Evolutionary conservation across 306 rosid species (phyloP).

Genomic region (Psophocarpus tetragonolobus): DNA sequence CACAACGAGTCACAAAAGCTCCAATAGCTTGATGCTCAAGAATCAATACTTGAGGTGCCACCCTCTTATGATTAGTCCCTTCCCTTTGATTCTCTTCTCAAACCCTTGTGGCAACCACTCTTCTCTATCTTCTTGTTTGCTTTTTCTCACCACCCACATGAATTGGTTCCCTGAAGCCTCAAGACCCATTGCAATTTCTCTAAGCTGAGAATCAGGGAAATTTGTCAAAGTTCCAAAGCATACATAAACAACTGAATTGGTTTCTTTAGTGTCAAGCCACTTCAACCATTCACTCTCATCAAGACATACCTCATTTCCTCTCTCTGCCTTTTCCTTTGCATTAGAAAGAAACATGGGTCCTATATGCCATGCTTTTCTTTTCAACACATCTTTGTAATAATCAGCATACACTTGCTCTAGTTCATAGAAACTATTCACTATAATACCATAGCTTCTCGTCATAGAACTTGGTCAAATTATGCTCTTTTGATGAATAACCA

Average conservation of each 20-base stretch:
- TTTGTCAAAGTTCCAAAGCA: slow-evolving; percentile 48
- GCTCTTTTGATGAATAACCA: not conserved
- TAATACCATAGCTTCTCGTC: slow-evolving; percentile 47
- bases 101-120: not conserved
- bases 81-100: not conserved
- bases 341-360: slow-evolving; percentile 55
- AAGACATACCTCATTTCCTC: slow-evolving; percentile 14
- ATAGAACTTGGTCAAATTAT: too few species aligned
- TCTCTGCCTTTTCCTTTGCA: not conserved
- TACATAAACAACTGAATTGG: not conserved
- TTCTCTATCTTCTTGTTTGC: not conserved
- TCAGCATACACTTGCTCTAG: slow-evolving; percentile 54
- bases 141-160: slow-evolving; percentile 53
- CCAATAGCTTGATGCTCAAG: not conserved
- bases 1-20: not conserved
- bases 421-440: slow-evolving; percentile 60
- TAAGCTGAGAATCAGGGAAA: slow-evolving; percentile 46
- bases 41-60: not conserved
- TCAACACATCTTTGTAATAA: slow-evolving; percentile 32
- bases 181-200: slow-evolving; percentile 52
- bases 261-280: slow-evolving; percentile 32
- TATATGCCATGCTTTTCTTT: slow-evolving; percentile 55
- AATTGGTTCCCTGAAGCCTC: slow-evolving; percentile 50
- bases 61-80: not conserved
- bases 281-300: slow-evolving; percentile 27